Evolutionary conservation across 2,329 filamentous ascomycete species (phyloP).

Genomic region (Drechslera avenae): DNA sequence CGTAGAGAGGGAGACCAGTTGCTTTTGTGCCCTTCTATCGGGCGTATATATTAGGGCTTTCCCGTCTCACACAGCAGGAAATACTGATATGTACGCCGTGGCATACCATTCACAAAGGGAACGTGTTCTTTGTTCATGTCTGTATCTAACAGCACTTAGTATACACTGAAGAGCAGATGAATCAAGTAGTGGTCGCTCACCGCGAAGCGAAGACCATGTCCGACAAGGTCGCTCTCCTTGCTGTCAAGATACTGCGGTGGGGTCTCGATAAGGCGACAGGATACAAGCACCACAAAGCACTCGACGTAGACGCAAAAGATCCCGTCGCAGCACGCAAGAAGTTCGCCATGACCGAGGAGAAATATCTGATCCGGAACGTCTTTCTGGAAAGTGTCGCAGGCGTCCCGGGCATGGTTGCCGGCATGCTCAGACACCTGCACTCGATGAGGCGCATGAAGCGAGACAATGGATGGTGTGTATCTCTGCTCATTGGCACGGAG

Average conservation of each 20-base stretch:
- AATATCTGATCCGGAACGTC: conserved; percentile 89
- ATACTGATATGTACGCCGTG: too few relatives aligned
- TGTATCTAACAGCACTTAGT: conserved; percentile 44
- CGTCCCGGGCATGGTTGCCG: conserved; percentile 95
- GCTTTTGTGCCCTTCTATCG: too few relatives aligned
- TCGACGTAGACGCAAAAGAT: conserved; percentile 44
- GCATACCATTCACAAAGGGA: too few relatives aligned
- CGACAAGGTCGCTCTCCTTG: conserved; percentile 77
- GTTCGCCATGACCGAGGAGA: conserved; percentile 77
- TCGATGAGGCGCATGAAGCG: conserved; percentile 84
- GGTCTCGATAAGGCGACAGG: conserved; percentile 83
- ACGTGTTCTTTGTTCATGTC: too few relatives aligned
- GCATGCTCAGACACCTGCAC: conserved; percentile 88
- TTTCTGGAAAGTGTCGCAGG: conserved; percentile 95
- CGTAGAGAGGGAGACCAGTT: too few relatives aligned
- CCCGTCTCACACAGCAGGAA: too few relatives aligned
- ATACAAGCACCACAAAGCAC: conserved; percentile 70
- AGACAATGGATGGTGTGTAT: conserved; percentile 79
- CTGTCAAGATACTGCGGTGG: conserved; percentile 77
- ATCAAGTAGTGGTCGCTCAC: conserved; percentile 73
- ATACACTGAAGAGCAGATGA: conserved; percentile 82
- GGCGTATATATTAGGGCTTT: too few relatives aligned
- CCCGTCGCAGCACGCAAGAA: conserved; percentile 61
- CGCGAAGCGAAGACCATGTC: conserved; percentile 73
- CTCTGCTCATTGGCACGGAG: neutral